Evolutionary conservation across 768 basidiomycete species (phyloP), one percentile per base, ranked within the genome.

Genomic region (Trametopsis cervina): DNA sequence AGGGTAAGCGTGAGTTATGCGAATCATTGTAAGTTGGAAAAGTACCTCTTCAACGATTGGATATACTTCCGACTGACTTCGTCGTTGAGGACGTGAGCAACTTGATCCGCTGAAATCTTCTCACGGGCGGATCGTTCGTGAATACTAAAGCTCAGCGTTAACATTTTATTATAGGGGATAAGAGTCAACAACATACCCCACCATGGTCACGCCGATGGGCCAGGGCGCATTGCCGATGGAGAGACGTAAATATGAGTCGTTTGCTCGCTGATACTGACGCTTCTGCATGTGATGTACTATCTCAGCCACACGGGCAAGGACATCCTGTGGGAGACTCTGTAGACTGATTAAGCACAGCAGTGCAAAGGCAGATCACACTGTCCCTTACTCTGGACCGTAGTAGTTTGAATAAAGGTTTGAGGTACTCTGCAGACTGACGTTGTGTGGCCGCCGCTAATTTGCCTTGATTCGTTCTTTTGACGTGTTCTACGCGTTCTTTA

Each of bases 181-280:
- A 24, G 39, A 37, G 26, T 18, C 10, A 40, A 6, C 9, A 6
- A 73, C 83, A 33, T 66, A 92, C 91, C 92, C 94, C 70, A 98
- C 96, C 88, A 95, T 95, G 52, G 96, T 99, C 7, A 99, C 96
- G 37, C 96, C 96, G 60, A 99, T 99, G 1, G 96, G 96, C 96
- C 96, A 99, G 2, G 96, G 94, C 0, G 96, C 95, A 59, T 96
- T 99, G 26, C 96, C 96, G 54, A 99, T 99, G 4, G 90, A 93
- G 33, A 99, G 72, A 5, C 96, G 86, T 20, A 99, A 80, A 64
- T 99, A 99, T 0, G 94, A 85, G 62, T 99, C 96, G 59, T 98
- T 99, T 2, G 96, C 95, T 46, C 74, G 78, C 64, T 97, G 92
- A 57, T 99, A 99, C 63, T 94, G 83, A 23, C 96, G 84, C 54